These are phyloP conservation scores for Smallanthus sonchifolius DNA, from an alignment of 129 eudicot species.

Conservation along the genomic window DNA sequence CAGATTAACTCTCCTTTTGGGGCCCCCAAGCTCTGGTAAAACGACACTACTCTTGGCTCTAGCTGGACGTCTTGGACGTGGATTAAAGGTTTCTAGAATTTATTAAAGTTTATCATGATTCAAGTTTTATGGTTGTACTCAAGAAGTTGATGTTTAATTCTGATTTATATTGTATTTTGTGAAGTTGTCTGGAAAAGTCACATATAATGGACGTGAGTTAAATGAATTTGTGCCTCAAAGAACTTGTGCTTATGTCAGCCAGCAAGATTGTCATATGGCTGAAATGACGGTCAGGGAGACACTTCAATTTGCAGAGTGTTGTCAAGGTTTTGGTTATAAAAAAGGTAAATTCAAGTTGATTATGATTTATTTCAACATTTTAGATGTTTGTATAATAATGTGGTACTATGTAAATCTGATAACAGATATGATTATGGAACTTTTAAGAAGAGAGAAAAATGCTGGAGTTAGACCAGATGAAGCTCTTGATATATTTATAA, in stretches of 20 bases:
- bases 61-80: slow-evolving; percentile 69
- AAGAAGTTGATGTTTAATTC: not conserved
- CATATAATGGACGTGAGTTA: slow-evolving; percentile 71
- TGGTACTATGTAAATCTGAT: slow-evolving; percentile 19
- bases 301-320: slow-evolving; percentile 71
- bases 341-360: slow-evolving; percentile 44
- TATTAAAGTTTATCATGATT: not conserved
- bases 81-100: slow-evolving; percentile 46
- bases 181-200: slow-evolving; percentile 75
- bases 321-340: slow-evolving; percentile 80
- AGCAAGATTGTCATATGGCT: slow-evolving; percentile 80
- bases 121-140: not conserved
- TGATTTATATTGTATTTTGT: slow-evolving; percentile 20
- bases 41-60: slow-evolving; percentile 92
- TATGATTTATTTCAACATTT: not conserved
- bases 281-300: slow-evolving; percentile 96
- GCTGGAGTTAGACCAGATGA: slow-evolving; percentile 77
- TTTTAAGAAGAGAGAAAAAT: slow-evolving; percentile 71
- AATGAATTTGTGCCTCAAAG: slow-evolving; percentile 89
- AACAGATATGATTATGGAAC: slow-evolving; percentile 86
- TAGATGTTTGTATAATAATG: not conserved
- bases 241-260: slow-evolving; percentile 78
- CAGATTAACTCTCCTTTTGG: slow-evolving; percentile 87
- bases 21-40: slow-evolving; percentile 97
- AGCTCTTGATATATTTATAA: slow-evolving; percentile 80